Evolutionary conservation across 768 basidiomycete species (phyloP).

Genomic region (Chiua virens): DNA sequence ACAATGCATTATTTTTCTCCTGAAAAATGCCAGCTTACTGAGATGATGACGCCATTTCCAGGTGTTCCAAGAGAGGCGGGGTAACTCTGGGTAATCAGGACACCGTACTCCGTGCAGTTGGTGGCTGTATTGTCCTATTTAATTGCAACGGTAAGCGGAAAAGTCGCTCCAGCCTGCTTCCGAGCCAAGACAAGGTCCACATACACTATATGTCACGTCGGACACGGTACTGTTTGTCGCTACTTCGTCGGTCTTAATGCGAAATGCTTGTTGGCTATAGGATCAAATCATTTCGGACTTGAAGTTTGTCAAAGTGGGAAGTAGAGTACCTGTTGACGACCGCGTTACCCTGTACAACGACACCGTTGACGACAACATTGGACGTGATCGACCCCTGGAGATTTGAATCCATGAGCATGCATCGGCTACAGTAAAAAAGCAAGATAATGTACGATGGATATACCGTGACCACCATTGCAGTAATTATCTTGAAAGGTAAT

Average conservation of each 20-base stretch:
- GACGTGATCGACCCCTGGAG: constrained; percentile 55
- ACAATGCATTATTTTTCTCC: neutral
- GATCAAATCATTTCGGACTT: neutral
- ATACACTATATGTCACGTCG: constrained; percentile 49
- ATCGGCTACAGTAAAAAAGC: neutral
- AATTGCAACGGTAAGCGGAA: neutral
- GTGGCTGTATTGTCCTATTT: constrained; percentile 53
- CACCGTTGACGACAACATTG: constrained; percentile 42
- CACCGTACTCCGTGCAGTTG: constrained; percentile 49
- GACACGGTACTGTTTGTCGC: constrained; percentile 49
- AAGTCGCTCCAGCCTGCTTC: too few species aligned
- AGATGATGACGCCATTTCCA: constrained; percentile 56
- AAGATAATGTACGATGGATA: constrained; percentile 44
- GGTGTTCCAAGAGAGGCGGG: constrained; percentile 53
- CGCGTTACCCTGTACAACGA: constrained; percentile 51
- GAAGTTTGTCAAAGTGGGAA: neutral
- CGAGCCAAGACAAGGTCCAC: constrained; percentile 1
- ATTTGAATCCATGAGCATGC: neutral
- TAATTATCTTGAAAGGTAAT: constrained; percentile 50
- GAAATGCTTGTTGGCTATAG: constrained; percentile 51
- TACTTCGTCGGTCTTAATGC: constrained; percentile 55
- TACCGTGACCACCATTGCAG: constrained; percentile 63
- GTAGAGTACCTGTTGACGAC: constrained; percentile 49
- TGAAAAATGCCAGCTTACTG: constrained; percentile 36
- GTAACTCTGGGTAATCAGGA: constrained; percentile 66